A percentile compares a stretch with the other conserved stretches of the same genome.
Evolutionary conservation across 352 stramenopile genomes (phyloP).

Genomic region (Globisporangium paddicum): DNA sequence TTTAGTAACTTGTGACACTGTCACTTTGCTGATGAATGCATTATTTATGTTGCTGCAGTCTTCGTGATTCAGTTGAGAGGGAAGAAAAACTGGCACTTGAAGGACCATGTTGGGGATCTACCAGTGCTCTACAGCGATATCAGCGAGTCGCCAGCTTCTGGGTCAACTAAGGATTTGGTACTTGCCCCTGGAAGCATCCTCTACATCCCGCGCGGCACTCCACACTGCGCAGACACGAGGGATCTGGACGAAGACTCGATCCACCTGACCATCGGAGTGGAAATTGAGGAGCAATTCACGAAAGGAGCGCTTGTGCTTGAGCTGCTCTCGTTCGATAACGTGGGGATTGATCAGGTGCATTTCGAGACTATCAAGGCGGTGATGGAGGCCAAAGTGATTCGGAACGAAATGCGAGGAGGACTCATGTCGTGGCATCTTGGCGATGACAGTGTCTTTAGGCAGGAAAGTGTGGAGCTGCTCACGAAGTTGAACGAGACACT

Average conservation of each 20-base stretch:
- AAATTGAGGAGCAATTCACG: constrained; percentile 21
- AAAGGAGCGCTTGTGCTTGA: constrained; percentile 10
- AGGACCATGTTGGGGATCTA: constrained; percentile 9
- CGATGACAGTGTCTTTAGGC: background rate
- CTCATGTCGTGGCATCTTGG: constrained; percentile 30
- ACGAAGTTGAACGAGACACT: background rate
- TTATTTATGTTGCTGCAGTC: constrained; percentile 12
- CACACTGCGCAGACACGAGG: constrained; percentile 26
- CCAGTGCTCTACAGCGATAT: constrained; percentile 23
- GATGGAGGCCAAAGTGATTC: background rate
- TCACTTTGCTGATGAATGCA: background rate
- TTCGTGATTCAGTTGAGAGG: constrained; percentile 31
- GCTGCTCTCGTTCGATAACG: background rate
- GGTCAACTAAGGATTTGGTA: constrained; percentile 1
- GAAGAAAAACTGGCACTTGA: constrained; percentile 23
- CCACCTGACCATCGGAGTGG: constrained; percentile 30
- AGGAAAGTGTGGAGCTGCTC: background rate
- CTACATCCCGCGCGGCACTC: constrained; percentile 27
- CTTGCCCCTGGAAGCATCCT: constrained; percentile 23
- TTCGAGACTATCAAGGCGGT: background rate
- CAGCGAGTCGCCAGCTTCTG: background rate
- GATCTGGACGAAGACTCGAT: constrained; percentile 21
- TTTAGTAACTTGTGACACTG: no score
- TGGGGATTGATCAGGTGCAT: background rate
- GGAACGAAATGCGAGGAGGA: constrained; percentile 6